A percentile compares a stretch with the other conserved stretches of the same genome.
These are phyloP conservation scores for Fusarium sp. DNA, from an alignment of 2,329 filamentous ascomycete genomes.

Conservation along the genomic window DNA sequence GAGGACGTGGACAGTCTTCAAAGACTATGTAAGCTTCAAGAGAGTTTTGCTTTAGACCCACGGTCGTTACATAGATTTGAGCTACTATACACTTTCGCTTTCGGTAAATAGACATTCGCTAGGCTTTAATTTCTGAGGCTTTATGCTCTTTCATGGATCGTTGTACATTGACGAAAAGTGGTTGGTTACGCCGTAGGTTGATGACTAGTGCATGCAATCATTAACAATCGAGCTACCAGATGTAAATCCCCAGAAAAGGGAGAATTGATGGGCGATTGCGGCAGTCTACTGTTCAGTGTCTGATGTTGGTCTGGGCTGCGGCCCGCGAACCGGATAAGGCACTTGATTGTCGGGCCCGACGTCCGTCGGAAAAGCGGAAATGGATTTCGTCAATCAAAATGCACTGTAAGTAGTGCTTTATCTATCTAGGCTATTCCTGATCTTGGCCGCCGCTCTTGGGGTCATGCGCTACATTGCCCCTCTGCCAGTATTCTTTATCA, in stretches of 20 bases:
- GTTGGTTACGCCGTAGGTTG: no score
- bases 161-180: no score
- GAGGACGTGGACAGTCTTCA: background rate
- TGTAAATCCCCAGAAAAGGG: no score
- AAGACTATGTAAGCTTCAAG: background rate
- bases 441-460: no score
- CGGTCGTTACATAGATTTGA: background rate
- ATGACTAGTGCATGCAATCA: no score
- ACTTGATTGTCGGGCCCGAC: background rate
- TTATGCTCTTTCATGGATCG: background rate
- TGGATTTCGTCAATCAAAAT: no score
- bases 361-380: background rate
- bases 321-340: background rate
- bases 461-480: no score
- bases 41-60: background rate
- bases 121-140: background rate
- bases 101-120: background rate
- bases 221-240: no score
- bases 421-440: no score
- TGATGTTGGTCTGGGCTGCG: background rate
- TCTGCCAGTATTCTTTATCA: no score
- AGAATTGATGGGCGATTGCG: no score
- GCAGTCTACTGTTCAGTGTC: background rate
- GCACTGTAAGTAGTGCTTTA: no score
- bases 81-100: background rate